phyloP scores from a whole-genome alignment of 2,329 filamentous ascomycete genomes.

The Aspergillus fructus region DNA sequence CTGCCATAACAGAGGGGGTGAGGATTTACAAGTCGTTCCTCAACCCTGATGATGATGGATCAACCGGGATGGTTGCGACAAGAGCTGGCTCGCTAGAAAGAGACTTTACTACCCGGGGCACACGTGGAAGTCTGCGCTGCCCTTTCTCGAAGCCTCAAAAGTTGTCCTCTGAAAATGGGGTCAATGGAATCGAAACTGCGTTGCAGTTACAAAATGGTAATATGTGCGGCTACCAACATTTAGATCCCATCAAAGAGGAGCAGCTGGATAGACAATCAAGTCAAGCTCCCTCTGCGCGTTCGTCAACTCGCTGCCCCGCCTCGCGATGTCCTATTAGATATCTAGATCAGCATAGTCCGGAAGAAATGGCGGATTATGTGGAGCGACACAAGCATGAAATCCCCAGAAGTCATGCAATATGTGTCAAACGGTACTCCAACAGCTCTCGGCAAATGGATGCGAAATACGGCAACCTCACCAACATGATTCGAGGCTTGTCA shows the following conservation, averaged over 20 bases:
- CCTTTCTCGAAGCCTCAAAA: conserved; percentile 65
- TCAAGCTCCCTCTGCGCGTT: conserved; percentile 38
- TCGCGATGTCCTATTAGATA: conserved; percentile 89
- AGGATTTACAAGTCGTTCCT: conserved; percentile 41
- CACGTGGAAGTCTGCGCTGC: conserved; percentile 74
- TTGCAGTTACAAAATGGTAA: conserved; percentile 42
- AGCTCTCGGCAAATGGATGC: conserved; percentile 86
- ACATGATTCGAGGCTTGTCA: conserved; percentile 89
- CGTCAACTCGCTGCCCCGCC: conserved; percentile 62
- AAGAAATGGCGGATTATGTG: conserved; percentile 91
- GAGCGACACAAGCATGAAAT: conserved; percentile 95
- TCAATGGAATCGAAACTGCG: conserved; percentile 40
- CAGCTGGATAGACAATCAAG: conserved; percentile 46
- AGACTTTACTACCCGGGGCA: conserved; percentile 86
- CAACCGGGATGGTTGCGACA: conserved; percentile 39
- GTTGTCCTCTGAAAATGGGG: conserved; percentile 38
- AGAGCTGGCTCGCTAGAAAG: conserved; percentile 70
- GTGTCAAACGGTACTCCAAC: conserved; percentile 83
- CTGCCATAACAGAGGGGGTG: conserved; percentile 39
- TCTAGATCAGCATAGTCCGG: conserved; percentile 85
- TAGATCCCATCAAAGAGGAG: conserved; percentile 57
- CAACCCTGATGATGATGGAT: conserved; percentile 27
- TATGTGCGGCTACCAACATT: conserved; percentile 54
- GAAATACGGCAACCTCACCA: conserved; percentile 89
- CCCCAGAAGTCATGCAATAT: conserved; percentile 89